Evolutionary conservation across 1,284 basidiomycete genomes (phyloP), one percentile per base, ranked within the genome.

Genomic region (Sporisorium reilianum): DNA sequence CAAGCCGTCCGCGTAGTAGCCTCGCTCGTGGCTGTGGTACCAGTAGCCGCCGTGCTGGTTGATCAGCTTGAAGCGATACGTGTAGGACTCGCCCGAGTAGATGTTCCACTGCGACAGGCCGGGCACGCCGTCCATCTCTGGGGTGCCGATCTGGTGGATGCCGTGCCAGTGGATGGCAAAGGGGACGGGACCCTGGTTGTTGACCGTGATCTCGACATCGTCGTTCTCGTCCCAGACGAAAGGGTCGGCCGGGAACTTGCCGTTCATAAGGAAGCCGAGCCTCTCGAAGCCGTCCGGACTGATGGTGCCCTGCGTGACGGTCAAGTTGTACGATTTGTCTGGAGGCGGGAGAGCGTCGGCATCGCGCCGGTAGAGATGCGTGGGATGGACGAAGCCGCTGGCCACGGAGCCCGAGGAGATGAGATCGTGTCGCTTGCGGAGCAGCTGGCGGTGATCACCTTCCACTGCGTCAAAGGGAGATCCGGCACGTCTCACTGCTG

Each of bases 61-160:
- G 48, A 60, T 52, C 51, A 77, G 48, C 56, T 71, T 73, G 67
- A 77, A 77, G 10, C 71, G 67, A 30, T 77, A 77, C 23, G 64
- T 65, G 54, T 67, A 77, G 10, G 55, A 55, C 34, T 71, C 55
- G 36, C 71, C 75, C 11, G 51, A 16, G 25, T 73, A 73, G 61
- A 77, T 77, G 55, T 70, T 74, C 75, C 75, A 77, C 55, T 77
- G 75, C 18, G 63, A 71, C 23, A 77, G 30, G 10, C 75, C 75
- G 3, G 75, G 75, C n/a, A 77, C 75, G 18, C 75, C 75, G 45
- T 77, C 75, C 75, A 77, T 77, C 54, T 77, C 66, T 11, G 75
- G 75, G 5, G 59, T 64, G 41, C 75, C 75, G 32, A 75, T 71
- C 64, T 77, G 75, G 45, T 74, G 70, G 18, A 77, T 67, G 32